Percentiles rank a stretch among this genome's conserved stretches.
phyloP scores from a whole-genome alignment of 768 basidiomycete species.

The Heimioporus sp. region DNA sequence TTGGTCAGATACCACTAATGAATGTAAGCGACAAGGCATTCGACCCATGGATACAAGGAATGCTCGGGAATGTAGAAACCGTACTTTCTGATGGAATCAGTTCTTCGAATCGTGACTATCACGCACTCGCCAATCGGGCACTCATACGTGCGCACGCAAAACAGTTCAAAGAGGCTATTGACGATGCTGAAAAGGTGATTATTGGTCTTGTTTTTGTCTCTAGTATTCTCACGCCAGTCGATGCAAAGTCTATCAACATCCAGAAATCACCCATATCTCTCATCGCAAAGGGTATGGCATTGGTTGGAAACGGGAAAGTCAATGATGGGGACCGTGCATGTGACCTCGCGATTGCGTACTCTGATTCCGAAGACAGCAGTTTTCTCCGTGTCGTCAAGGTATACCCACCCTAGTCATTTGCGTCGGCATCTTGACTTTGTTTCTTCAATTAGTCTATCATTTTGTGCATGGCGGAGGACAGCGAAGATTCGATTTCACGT shows the following conservation, averaged over 20 bases:
- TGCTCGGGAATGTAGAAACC: constrained; percentile 6
- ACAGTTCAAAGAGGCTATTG: constrained; percentile 1
- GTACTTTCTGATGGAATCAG: constrained; percentile 1
- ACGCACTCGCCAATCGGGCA: constrained; percentile 4
- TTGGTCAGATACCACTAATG: constrained; percentile 1
- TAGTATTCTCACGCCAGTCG: neutral
- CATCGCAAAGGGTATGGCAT: constrained; percentile 5
- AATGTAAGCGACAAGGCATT: neutral
- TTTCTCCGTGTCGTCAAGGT: constrained; percentile 11
- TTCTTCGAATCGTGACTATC: neutral
- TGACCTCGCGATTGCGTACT: constrained; percentile 3
- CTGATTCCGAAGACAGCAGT: neutral
- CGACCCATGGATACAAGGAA: constrained; percentile 2
- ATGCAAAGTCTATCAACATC: constrained; percentile 4
- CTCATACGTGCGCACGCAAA: neutral
- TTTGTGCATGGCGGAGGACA: neutral
- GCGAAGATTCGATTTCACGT: neutral
- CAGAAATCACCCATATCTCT: constrained; percentile 4
- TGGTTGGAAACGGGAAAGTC: neutral
- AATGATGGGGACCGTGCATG: neutral
- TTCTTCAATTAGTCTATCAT: neutral
- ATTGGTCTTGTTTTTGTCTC: neutral
- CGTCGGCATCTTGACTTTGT: neutral
- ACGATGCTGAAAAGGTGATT: constrained; percentile 4
- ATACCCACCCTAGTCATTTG: neutral